phyloP scores from a whole-genome alignment of 768 basidiomycete genomes.

The Boletus reticuloceps region DNA sequence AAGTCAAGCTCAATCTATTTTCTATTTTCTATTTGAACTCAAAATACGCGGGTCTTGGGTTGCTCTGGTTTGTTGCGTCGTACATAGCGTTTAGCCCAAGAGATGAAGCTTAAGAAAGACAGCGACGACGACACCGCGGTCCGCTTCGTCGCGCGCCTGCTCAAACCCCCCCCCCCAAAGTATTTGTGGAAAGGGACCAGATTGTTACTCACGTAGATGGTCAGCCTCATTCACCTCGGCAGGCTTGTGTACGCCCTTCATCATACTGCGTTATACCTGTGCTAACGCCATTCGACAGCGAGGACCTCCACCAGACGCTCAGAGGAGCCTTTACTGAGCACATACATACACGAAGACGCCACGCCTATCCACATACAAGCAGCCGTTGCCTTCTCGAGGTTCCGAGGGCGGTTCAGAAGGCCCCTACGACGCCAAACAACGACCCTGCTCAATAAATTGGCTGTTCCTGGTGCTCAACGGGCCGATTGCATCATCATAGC shows the following conservation, averaged over 20 bases:
- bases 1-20: too few species aligned
- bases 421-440: too few species aligned
- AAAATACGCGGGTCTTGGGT: slow-evolving; percentile 51
- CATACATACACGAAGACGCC: slow-evolving; percentile 50
- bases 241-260: slow-evolving; percentile 69
- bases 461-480: too few species aligned
- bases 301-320: slow-evolving; percentile 69
- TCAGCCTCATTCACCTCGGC: slow-evolving; percentile 59
- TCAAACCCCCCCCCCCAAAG: slow-evolving; percentile 73
- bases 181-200: slow-evolving; percentile 86
- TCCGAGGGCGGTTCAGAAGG: too few species aligned
- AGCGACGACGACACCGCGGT: slow-evolving; percentile 69
- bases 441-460: too few species aligned
- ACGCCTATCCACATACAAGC: too few species aligned
- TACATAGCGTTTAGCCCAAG: slow-evolving; percentile 31
- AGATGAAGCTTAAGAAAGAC: slow-evolving; percentile 36
- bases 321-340: slow-evolving; percentile 66
- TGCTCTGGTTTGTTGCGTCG: not conserved
- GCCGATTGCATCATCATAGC: too few species aligned
- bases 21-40: slow-evolving; percentile 69
- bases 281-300: slow-evolving; percentile 42
- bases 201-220: slow-evolving; percentile 77
- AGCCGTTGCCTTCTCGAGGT: too few species aligned
- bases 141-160: slow-evolving; percentile 63
- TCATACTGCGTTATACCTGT: not conserved